Evolutionary conservation across 2,329 filamentous ascomycete species (phyloP), one percentile per base, ranked within the genome.

Genomic region (Ophiostoma piceae): DNA sequence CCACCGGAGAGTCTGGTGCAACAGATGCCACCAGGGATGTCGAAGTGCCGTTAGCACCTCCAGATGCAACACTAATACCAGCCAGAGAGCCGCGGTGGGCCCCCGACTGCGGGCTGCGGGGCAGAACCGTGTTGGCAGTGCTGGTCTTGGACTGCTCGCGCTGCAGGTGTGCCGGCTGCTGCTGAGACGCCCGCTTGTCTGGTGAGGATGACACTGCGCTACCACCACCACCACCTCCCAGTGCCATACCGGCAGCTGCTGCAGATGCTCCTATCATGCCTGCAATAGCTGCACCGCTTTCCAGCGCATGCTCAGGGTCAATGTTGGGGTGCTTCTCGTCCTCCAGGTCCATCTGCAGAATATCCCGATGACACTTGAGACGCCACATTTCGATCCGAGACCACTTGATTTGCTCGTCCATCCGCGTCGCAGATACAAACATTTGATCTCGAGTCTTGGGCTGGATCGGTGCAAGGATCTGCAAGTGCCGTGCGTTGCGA

Each of bases 301-400:
- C 75, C 71, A 60, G 72, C 71, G 62, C 76, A 74, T 70, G 69
- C 73, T 77, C 73, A 67, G 77, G 72, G 1, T 79, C 76, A 12
- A 79, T 76, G 0, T 77, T 77, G 54, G 79, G 77, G 62, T 83
- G 80, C 70, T 78, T 83, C 75, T 97, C 94, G 74, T 97, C 92
- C 69, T 94, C 90, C 9, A 98, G 82, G 77, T 99, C 95, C 79
- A 93, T 85, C 5, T 88, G 83, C 26, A 99, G 81, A 71, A 98
- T 94, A 75, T 97, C 94, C 60, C 90, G 89, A 78, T 99, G 94
- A 74, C 94, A 97, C 65, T 88, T 94, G 75, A 94, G 86, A 69
- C 89, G 91, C 92, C 94, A 97, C 26, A 97, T 95, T 74, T 97
- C 92, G 77, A 96, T 90, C 72, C 94, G 86, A n/a, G 90, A 89